Evolutionary conservation across 2,329 filamentous ascomycete genomes (phyloP), one percentile per base, ranked within the genome.

Genomic region (Colletotrichum limetticola): DNA sequence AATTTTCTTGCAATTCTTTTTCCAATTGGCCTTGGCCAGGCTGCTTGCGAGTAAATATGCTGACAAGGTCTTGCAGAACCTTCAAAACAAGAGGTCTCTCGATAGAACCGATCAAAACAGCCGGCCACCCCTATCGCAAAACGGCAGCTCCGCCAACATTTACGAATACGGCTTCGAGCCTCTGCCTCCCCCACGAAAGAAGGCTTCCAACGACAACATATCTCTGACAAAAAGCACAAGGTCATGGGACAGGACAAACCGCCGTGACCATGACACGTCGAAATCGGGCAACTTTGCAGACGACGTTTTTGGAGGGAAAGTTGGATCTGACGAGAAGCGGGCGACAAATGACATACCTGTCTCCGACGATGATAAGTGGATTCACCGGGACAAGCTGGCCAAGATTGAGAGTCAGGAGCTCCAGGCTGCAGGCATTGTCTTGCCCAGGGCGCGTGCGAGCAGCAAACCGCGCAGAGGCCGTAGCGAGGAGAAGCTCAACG

Each of bases 381-480:
- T 97, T 77, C 94, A 97, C 79, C 87, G 94, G 69, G 94, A 97
- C 83, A 96, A 96, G 83, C 84, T 97, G 74, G 94, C 93, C 67
- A 90, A 90, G 79, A 97, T 96, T 76, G 94, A 97, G 83, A 96
- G 86, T 76, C 89, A 92, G 78, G 94, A 97, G 82, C 87, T 97
- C 74, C 92, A 95, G 80, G 93, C 93, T 72, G 93, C 93, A 7
- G 94, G 94, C 35, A 91, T 95, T 77, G 85, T 89, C 63, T 79
- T 92, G 73, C 86, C 91, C 75, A 83, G 86, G 77, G 78, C 88
- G 37, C 84, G 90, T 75, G 84, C 89, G 65, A 83, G 87, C 64
- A 88, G 90, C 83, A 85, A 86, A 75, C 82, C 82, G 63, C 81
- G 82, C 74, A 80, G 81, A 74, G 86, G 84, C 71, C 88, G 83